Percentiles rank a stretch among this genome's conserved stretches.
Evolutionary conservation across 305 asterid species (phyloP).

Genomic region (Solanum chacoense): DNA sequence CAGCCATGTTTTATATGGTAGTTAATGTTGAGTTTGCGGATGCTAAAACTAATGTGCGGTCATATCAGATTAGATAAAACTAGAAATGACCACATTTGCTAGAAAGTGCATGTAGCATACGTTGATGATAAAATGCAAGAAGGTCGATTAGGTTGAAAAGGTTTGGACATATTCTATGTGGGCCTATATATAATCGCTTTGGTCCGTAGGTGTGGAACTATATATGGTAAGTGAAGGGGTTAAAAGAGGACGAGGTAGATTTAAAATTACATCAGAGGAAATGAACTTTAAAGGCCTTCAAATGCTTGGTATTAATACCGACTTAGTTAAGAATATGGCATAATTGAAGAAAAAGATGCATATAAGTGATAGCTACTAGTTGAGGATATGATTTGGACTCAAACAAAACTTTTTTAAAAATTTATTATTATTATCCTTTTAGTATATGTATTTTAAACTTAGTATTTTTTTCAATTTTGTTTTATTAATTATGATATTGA

Average conservation of each 20-base stretch:
- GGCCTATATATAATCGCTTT: neutral
- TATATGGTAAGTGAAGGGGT: neutral
- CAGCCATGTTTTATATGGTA: neutral
- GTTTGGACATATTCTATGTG: neutral
- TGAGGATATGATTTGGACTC: neutral
- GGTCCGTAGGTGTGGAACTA: neutral
- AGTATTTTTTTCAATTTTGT: neutral
- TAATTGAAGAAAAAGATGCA: neutral
- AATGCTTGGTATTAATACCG: neutral
- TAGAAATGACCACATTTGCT: neutral
- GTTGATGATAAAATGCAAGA: neutral
- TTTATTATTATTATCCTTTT: neutral
- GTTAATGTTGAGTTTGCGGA: neutral
- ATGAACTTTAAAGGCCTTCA: neutral
- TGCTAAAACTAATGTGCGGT: neutral
- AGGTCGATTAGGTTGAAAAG: neutral
- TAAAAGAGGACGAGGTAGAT: neutral
- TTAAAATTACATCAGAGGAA: neutral
- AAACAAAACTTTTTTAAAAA: neutral
- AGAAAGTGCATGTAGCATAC: neutral
- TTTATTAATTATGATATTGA: neutral
- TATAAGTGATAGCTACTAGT: neutral
- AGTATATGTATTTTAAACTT: neutral
- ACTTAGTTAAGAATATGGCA: neutral
- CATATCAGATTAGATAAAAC: neutral